These are phyloP conservation scores for Brettanomyces custersianus DNA, from an alignment of 805 yeast genomes.

Conservation along the genomic window DNA sequence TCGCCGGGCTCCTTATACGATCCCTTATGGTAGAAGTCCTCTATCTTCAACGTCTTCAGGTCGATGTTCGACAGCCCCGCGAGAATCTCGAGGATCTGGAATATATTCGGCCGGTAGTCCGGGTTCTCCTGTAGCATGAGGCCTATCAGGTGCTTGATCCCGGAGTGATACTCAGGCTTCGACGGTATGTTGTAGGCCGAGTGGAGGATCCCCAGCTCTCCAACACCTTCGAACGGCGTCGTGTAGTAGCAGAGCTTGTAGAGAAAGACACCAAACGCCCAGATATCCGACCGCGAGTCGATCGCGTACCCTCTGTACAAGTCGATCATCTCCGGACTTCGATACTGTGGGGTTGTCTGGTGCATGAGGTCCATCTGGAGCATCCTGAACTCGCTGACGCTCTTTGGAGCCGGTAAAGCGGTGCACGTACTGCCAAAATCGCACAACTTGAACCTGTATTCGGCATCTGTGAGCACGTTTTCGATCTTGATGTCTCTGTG, in stretches of 20 bases:
- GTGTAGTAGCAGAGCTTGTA: slow-evolving; percentile 87
- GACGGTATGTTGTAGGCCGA: slow-evolving; percentile 74
- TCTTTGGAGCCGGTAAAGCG: slow-evolving; percentile 64
- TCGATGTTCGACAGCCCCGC: slow-evolving; percentile 45
- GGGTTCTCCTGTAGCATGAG: slow-evolving; percentile 83
- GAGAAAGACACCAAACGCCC: slow-evolving; percentile 93
- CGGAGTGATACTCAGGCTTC: slow-evolving; percentile 59
- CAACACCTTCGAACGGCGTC: slow-evolving; percentile 89
- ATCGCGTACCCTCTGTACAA: slow-evolving; percentile 74
- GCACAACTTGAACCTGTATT: slow-evolving; percentile 68
- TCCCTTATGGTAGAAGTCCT: slow-evolving; percentile 34
- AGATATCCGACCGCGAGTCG: slow-evolving; percentile 86
- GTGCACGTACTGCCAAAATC: slow-evolving; percentile 89
- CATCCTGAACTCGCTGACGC: slow-evolving; percentile 62
- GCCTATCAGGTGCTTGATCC: slow-evolving; percentile 64
- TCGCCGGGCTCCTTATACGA: slow-evolving; percentile 16
- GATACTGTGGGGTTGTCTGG: slow-evolving; percentile 92
- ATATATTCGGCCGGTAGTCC: slow-evolving; percentile 72
- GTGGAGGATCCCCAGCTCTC: slow-evolving; percentile 78
- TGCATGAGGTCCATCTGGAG: slow-evolving; percentile 76
- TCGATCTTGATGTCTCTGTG: slow-evolving; percentile 94
- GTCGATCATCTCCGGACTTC: slow-evolving; percentile 96
- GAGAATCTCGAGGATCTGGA: slow-evolving; percentile 62
- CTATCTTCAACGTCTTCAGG: slow-evolving; percentile 7
- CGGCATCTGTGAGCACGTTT: slow-evolving; percentile 73